Evolutionary conservation across 331 rosid genomes (phyloP), one percentile per base, ranked within the genome.

Genomic region (Acacia pycnantha): DNA sequence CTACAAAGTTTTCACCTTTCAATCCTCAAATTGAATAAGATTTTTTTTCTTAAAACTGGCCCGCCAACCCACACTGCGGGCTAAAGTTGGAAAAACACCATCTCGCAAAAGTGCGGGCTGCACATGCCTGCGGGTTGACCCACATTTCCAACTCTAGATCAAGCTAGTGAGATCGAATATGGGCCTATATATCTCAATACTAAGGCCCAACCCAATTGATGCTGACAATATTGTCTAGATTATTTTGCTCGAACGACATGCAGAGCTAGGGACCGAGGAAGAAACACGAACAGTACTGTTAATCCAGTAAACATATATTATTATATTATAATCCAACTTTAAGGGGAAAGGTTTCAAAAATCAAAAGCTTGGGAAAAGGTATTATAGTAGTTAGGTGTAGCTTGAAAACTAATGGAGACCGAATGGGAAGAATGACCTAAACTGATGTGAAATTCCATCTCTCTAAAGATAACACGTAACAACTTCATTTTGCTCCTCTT

Each of bases 401-500:
- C 18, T 56, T 50, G 72, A 78, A 68, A 46, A 35, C 14, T 19
- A 14, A 37, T 26, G 0, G 21, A 37, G 21, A 71, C 71, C 71
- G 51, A 50, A 48, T 4, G 54, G 51, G 67, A 19, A 47, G 82
- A 33, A 35, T 44, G 50, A 50, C 82, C 24, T 61, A 67, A 50
- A 59, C 50, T 72, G 78, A 80, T 72, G 78, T 72, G 83, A 80
- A 70, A 71, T 80, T 58, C 47, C 72, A 18, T 69, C 71, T 59
- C 29, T 61, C 61, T 9, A 18, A 4, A 27, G 29, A 15, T 43
- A 21, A 26, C 72, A 44, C 80, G 50, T 62, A 44, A 44, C 13
- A 11, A 10, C 35, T 35, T 18, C 16, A 5, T 41, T 61, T 31
- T 43, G n/a, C 73, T 44, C 50, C 47, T 6, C 65, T 61, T 44